Evolutionary conservation across 805 yeast species (phyloP).

Genomic region (Starmerella floricola): DNA sequence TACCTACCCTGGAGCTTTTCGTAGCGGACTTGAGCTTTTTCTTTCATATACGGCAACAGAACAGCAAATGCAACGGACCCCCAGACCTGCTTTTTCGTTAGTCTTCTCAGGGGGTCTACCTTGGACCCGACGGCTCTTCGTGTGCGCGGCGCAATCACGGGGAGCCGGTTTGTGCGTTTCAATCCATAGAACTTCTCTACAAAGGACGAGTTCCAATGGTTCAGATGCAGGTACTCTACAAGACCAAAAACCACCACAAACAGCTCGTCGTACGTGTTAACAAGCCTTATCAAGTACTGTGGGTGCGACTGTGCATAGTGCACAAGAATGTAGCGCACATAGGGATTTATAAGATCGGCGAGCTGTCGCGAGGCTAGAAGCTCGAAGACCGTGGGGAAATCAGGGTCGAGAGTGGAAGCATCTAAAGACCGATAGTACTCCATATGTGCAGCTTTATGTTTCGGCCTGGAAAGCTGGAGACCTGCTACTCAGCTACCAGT

Average conservation of each 20-base stretch:
- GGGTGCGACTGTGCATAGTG: constrained; percentile 76
- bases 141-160: constrained; percentile 24
- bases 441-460: too few species aligned
- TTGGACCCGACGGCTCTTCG: constrained; percentile 26
- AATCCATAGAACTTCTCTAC: constrained; percentile 89
- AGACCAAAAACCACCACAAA: constrained; percentile 47
- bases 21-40: constrained; percentile 52
- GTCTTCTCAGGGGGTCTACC: constrained; percentile 41
- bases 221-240: constrained; percentile 60
- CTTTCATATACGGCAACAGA: constrained; percentile 54
- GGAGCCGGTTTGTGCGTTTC: constrained; percentile 41
- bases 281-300: constrained; percentile 44
- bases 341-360: constrained; percentile 65
- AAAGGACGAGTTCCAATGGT: constrained; percentile 69
- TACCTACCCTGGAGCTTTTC: constrained; percentile 52
- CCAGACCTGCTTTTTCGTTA: constrained; percentile 42
- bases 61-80: constrained; percentile 44
- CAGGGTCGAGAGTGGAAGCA: constrained; percentile 61
- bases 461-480: too few species aligned
- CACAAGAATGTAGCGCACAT: constrained; percentile 64
- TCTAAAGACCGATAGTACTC: constrained; percentile 71
- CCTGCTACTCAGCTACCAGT: too few species aligned
- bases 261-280: constrained; percentile 67
- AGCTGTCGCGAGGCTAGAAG: constrained; percentile 71
- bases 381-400: constrained; percentile 80